Evolutionary conservation across 2,329 filamentous ascomycete genomes (phyloP), one percentile per base, ranked within the genome.

Genomic region (Neopestalotiopsis rosae): DNA sequence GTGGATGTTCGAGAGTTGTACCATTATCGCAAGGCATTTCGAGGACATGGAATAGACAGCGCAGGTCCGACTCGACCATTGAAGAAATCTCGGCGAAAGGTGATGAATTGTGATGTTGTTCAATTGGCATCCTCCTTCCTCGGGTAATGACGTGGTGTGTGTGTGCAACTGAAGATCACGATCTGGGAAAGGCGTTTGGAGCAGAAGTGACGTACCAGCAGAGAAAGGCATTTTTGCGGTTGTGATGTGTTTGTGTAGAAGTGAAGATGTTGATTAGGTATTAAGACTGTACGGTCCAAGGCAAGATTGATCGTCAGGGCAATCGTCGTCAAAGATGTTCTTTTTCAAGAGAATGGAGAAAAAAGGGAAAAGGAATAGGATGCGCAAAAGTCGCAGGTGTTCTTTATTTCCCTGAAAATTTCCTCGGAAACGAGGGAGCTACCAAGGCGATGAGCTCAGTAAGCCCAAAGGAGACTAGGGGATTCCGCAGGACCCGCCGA

Each of bases 191-290:
- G 68, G 52, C 45, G 65, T 12, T 30, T 24, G 45, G 45, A 34
- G 57, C 14, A 63, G 28, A 63, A 52, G 61, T 52, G 69, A 81
- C 84, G 74, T 83, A 86, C 84, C 84, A 71, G 80, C 76, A 76
- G 79, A 76, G 78, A 79, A 81, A 78, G 73, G 75, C 79, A 84
- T 84, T 78, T 81, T 85, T 79, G 72, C 77, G 79, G 80, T 79
- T 67, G 63, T 67, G 61, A 70, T 65, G 65, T 62, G 67, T 65
- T 61, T 79, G 74, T 80, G 77, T 76, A 72, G 66, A 68, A 74
- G 68, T 40, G 72, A 70, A 68, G 70, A 65, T 70, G 72, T 71
- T 67, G 69, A 78, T 75, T 76, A 77, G 67, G 71, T 69, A 76
- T 76, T 72, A 76, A 66, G 71, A 62, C 68, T 34, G 40, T 66